A percentile compares a stretch with the other conserved stretches of the same genome.
phyloP scores from a whole-genome alignment of 306 rosid genomes.

The Canavalia ensiformis region DNA sequence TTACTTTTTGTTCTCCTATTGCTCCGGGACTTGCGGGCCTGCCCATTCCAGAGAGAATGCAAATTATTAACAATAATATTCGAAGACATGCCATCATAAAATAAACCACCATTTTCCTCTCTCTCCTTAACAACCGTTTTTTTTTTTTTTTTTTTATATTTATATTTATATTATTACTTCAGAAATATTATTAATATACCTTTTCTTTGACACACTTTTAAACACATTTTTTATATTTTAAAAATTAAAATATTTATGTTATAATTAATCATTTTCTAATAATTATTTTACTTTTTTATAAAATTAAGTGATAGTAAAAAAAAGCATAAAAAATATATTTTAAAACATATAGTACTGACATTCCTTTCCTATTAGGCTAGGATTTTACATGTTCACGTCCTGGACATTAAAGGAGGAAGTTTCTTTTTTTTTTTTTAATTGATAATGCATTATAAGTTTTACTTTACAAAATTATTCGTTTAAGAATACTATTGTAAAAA shows the following conservation, averaged over 20 bases:
- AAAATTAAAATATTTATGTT: too few species aligned
- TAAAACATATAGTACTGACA: too few species aligned
- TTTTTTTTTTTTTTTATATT: too few species aligned
- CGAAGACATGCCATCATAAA: slow-evolving; percentile 27
- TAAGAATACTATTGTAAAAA: neutral
- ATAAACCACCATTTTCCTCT: neutral
- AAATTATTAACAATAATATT: slow-evolving; percentile 36
- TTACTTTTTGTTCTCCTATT: neutral
- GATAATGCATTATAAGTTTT: neutral
- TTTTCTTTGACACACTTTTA: too few species aligned
- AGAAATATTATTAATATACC: too few species aligned
- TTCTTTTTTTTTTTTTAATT: neutral
- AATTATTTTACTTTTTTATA: too few species aligned
- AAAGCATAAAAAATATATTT: too few species aligned
- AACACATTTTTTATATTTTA: too few species aligned
- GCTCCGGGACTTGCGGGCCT: slow-evolving; percentile 18
- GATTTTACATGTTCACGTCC: too few species aligned
- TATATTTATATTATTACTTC: neutral
- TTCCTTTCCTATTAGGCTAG: too few species aligned
- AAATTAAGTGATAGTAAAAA: too few species aligned
- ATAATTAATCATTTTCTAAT: too few species aligned
- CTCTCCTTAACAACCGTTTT: neutral
- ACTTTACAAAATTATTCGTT: neutral
- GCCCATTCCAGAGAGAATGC: slow-evolving; percentile 18
- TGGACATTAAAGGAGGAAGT: neutral